Evolutionary conservation across 768 basidiomycete genomes (phyloP).

Genomic region (Leccinum truebloodii): DNA sequence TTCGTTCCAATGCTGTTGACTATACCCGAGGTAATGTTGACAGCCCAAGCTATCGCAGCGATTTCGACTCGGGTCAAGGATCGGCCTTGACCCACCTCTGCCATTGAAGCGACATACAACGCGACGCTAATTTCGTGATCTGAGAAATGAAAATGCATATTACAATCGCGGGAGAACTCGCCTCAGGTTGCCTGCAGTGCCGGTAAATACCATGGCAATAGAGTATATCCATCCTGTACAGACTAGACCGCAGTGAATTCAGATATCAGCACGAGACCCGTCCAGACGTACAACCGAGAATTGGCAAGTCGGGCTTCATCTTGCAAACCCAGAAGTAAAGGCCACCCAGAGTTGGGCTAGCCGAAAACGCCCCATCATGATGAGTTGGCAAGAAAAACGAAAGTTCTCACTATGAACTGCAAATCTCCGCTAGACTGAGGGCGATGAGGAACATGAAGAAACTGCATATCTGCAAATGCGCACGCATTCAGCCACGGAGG

Average conservation of each 20-base stretch:
- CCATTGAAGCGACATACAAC: slow-evolving; percentile 54
- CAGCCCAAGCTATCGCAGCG: slow-evolving; percentile 55
- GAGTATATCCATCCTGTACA: slow-evolving; percentile 61
- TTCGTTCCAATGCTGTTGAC: slow-evolving; percentile 59
- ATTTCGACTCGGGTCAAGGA: slow-evolving; percentile 50
- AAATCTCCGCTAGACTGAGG: slow-evolving; percentile 56
- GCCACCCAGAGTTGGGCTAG: slow-evolving; percentile 57
- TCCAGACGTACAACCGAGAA: slow-evolving; percentile 49
- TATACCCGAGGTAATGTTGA: slow-evolving; percentile 55
- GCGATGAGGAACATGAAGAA: slow-evolving; percentile 61
- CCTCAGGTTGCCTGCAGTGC: slow-evolving; percentile 60
- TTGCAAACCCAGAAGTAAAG: slow-evolving; percentile 66
- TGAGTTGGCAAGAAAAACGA: slow-evolving; percentile 4
- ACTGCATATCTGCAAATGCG: slow-evolving; percentile 48
- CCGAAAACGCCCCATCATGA: background rate
- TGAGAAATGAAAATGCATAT: background rate
- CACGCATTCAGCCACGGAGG: background rate
- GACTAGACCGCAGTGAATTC: slow-evolving; percentile 22
- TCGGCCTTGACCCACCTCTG: slow-evolving; percentile 48
- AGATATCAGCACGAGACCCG: background rate
- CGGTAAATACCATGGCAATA: slow-evolving; percentile 61
- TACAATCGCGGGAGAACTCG: slow-evolving; percentile 9
- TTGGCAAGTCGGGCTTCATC: slow-evolving; percentile 54
- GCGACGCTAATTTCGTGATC: slow-evolving; percentile 39
- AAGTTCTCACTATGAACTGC: slow-evolving; percentile 51